These are phyloP conservation scores for Alloteropsis angusta DNA, from an alignment of 202 grass and related monocot genomes.

Conservation along the genomic window DNA sequence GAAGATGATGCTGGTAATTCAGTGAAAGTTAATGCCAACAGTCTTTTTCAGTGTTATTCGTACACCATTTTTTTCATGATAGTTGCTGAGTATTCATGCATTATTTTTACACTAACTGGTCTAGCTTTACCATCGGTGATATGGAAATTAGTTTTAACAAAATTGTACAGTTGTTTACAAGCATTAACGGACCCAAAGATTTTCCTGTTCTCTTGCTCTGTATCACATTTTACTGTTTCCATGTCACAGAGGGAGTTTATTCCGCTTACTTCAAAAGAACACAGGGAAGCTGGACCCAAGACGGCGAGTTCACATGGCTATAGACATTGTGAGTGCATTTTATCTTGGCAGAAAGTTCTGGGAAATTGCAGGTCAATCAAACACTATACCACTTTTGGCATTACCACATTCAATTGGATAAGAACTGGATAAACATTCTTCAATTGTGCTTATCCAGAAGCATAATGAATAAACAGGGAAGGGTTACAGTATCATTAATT, in stretches of 20 bases:
- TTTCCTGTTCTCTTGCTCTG: constrained; percentile 2
- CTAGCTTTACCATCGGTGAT: neutral
- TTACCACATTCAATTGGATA: neutral
- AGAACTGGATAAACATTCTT: constrained; percentile 1
- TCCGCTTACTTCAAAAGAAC: no score
- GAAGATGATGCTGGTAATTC: neutral
- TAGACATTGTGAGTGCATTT: no score
- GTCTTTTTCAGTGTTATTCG: neutral
- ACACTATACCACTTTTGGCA: no score
- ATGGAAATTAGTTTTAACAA: neutral
- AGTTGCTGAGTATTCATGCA: neutral
- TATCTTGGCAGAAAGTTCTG: no score
- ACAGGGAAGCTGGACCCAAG: no score
- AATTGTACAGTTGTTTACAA: neutral
- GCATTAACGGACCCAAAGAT: neutral
- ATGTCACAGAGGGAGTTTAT: constrained; percentile 60
- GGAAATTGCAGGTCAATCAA: no score
- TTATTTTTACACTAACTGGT: neutral
- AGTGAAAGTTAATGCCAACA: neutral
- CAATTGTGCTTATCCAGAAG: neutral
- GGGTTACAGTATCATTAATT: neutral
- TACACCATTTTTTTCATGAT: neutral
- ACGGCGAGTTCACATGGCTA: no score
- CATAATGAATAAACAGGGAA: neutral
- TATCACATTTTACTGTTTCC: constrained; percentile 15